These are phyloP conservation scores for Clitocybe nebularis DNA, from an alignment of 1,284 basidiomycete genomes.

Conservation along the genomic window DNA sequence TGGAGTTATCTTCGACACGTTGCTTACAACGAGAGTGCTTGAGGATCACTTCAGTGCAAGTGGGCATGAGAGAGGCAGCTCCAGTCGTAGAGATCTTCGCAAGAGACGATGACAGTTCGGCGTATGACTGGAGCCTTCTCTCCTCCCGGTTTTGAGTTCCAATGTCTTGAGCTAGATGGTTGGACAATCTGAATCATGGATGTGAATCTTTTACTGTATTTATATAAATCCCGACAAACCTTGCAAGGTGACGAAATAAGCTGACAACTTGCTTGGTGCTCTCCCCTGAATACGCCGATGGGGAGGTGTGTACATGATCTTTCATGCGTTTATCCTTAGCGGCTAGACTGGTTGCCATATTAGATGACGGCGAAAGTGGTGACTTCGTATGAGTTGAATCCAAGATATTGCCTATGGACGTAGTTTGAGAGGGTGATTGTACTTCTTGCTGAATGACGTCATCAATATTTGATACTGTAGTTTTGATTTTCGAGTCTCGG, in stretches of 20 bases:
- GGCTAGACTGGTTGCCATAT: too few species aligned
- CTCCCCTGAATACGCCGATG: neutral
- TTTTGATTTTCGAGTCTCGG: too few species aligned
- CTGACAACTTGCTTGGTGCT: constrained; percentile 17
- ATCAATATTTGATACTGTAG: too few species aligned
- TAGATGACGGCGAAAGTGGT: too few species aligned
- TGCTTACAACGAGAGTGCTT: constrained; percentile 40
- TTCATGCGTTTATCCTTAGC: constrained; percentile 1
- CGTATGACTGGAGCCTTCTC: constrained; percentile 40
- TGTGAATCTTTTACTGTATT: neutral
- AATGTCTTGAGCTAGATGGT: constrained; percentile 37
- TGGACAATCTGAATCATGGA: constrained; percentile 34
- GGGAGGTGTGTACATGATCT: too few species aligned
- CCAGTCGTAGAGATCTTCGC: constrained; percentile 38
- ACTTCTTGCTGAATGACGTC: too few species aligned
- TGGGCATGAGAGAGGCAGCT: constrained; percentile 36
- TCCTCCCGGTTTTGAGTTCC: constrained; percentile 39
- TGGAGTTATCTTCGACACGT: constrained; percentile 33
- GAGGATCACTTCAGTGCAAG: constrained; percentile 39
- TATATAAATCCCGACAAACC: constrained; percentile 27
- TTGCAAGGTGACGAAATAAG: constrained; percentile 35
- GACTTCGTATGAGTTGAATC: too few species aligned
- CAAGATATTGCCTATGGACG: too few species aligned
- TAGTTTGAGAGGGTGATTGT: too few species aligned
- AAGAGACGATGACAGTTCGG: constrained; percentile 42